These are phyloP conservation scores for Geranium brycei DNA, from an alignment of 345 rosid species.

Conservation along the genomic window DNA sequence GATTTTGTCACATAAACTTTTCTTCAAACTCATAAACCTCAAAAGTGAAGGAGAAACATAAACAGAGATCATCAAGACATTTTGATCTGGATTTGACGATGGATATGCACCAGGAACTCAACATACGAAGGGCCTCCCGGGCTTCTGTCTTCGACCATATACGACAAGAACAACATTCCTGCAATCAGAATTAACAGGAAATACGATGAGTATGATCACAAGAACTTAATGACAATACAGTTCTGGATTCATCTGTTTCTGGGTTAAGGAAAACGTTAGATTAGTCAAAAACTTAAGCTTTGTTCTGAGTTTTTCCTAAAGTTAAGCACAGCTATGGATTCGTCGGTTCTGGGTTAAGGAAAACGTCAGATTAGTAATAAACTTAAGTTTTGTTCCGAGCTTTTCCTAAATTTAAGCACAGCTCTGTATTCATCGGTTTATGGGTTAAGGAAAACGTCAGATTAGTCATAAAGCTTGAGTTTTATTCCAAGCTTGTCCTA, in stretches of 20 bases:
- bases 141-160: slow-evolving; percentile 75
- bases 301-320: too few species aligned
- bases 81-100: slow-evolving; percentile 81
- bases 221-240: neutral
- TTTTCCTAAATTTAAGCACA: too few species aligned
- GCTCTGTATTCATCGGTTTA: too few species aligned
- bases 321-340: too few species aligned
- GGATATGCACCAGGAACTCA: slow-evolving; percentile 76
- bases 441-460: too few species aligned
- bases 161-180: slow-evolving; percentile 69
- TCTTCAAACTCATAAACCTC: neutral
- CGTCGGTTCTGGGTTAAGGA: too few species aligned
- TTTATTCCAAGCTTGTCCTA: too few species aligned
- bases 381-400: too few species aligned
- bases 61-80: slow-evolving; percentile 39
- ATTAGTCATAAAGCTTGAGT: too few species aligned
- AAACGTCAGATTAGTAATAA: too few species aligned
- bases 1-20: slow-evolving; percentile 5
- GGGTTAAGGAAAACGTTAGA: too few species aligned
- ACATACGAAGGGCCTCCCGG: slow-evolving; percentile 65
- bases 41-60: neutral
- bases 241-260: neutral
- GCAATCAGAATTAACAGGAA: slow-evolving; percentile 4
- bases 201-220: neutral
- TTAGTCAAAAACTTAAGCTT: too few species aligned